phyloP scores from a whole-genome alignment of 2,329 filamentous ascomycete species.

The Penicillium sp. region DNA sequence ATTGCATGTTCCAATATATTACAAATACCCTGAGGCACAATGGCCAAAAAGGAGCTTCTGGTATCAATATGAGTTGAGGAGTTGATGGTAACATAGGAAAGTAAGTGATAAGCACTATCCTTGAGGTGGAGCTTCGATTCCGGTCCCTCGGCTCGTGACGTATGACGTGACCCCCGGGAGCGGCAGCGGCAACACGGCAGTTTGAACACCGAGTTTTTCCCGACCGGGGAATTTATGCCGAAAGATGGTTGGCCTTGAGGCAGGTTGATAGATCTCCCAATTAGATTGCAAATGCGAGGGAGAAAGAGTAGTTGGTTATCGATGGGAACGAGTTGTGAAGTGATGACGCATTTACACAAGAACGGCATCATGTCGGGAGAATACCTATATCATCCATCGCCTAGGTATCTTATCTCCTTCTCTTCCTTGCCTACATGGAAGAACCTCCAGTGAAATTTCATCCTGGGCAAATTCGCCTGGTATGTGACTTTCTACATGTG shows the following conservation, averaged over 20 bases:
- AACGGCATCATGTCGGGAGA: background rate
- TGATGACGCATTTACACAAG: slow-evolving; percentile 1
- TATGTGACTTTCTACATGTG: no score
- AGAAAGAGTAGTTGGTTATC: background rate
- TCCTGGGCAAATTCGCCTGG: no score
- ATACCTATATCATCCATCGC: background rate
- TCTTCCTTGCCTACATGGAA: no score
- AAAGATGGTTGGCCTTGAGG: background rate
- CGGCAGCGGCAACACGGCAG: slow-evolving; percentile 15
- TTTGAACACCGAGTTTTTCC: slow-evolving; percentile 10
- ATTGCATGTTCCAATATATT: background rate
- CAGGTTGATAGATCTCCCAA: background rate
- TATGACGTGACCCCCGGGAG: slow-evolving; percentile 2
- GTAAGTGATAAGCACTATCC: background rate
- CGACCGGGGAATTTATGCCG: background rate
- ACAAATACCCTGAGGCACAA: background rate
- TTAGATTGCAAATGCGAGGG: background rate
- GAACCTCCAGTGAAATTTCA: no score
- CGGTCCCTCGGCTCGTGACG: slow-evolving; percentile 15
- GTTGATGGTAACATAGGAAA: background rate
- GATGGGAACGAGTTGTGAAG: background rate
- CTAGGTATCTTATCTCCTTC: background rate
- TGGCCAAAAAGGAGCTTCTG: background rate
- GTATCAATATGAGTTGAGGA: background rate
- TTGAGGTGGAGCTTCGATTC: slow-evolving; percentile 12